A percentile compares a stretch with the other conserved stretches of the same genome.
Conservation (phyloP, 1,284 basidiomycete species). For the Apiotrichum gracile region DNA sequence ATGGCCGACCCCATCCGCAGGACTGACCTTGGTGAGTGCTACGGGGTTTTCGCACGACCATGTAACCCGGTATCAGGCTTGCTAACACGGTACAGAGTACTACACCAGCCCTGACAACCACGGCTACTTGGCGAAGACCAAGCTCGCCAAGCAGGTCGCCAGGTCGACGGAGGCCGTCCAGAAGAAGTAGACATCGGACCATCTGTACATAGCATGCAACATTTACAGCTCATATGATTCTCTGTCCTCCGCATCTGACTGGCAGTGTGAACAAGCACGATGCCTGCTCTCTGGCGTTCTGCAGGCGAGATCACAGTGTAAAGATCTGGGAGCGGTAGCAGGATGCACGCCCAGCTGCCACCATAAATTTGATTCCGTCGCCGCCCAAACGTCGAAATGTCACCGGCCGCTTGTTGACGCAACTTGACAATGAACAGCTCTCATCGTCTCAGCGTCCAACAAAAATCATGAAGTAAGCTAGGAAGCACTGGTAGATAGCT, state of each 20-base stretch:
- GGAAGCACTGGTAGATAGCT: background rate
- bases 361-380: too few relatives aligned
- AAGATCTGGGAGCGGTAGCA: too few relatives aligned
- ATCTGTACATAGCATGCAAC: constrained; percentile 3
- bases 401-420: too few relatives aligned
- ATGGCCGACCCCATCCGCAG: constrained; percentile 75
- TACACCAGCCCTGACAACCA: constrained; percentile 47
- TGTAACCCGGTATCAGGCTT: too few relatives aligned
- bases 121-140: constrained; percentile 43
- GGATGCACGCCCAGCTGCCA: too few relatives aligned
- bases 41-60: too few relatives aligned
- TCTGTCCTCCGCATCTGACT: background rate
- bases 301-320: too few relatives aligned
- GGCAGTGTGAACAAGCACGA: too few relatives aligned
- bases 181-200: background rate
- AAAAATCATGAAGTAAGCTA: constrained; percentile 22
- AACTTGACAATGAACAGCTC: too few relatives aligned
- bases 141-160: background rate
- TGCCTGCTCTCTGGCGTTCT: too few relatives aligned
- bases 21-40: constrained; percentile 70
- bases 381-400: too few relatives aligned
- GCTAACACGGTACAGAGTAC: constrained; percentile 31
- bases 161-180: background rate
- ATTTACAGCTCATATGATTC: background rate
- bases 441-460: background rate